Percentiles rank a stretch among this genome's conserved stretches.
These are phyloP conservation scores for Epicoccum nigrum DNA, from an alignment of 2,329 filamentous ascomycete species.

Conservation along the genomic window DNA sequence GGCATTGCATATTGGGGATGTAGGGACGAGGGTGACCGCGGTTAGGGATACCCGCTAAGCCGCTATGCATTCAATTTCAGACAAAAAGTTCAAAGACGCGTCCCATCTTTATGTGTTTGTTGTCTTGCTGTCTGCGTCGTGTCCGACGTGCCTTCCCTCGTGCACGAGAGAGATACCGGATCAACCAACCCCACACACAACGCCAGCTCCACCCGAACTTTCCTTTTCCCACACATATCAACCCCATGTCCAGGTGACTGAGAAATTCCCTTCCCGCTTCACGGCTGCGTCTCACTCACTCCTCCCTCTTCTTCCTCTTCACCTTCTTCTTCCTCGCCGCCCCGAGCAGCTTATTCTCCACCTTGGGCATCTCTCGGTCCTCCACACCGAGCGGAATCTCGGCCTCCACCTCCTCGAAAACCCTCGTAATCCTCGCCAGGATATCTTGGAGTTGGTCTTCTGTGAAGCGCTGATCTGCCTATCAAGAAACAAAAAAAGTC, in stretches of 20 bases:
- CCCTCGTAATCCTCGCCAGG: conserved; percentile 29
- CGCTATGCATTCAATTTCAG: conserved; percentile 17
- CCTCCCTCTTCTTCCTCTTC: conserved; percentile 19
- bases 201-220: too few relatives aligned
- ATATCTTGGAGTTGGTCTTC: conserved; percentile 40
- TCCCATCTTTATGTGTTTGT: too few relatives aligned
- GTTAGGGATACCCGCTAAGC: conserved; percentile 18
- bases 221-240: too few relatives aligned
- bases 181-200: too few relatives aligned
- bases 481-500: neutral
- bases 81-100: conserved; percentile 9
- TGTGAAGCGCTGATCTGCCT: conserved; percentile 39
- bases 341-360: conserved; percentile 38
- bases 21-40: neutral
- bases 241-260: too few relatives aligned
- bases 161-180: too few relatives aligned
- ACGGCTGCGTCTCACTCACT: neutral
- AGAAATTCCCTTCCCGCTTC: neutral
- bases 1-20: conserved; percentile 23
- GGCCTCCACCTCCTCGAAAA: conserved; percentile 42
- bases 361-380: conserved; percentile 33
- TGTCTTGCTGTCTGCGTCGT: too few relatives aligned
- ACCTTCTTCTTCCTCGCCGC: conserved; percentile 34
- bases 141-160: too few relatives aligned
- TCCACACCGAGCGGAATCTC: conserved; percentile 38